Percentiles rank a stretch among this genome's conserved stretches.
Conservation (phyloP, 2,329 filamentous ascomycete genomes). For the Xylariaceae sp. region DNA sequence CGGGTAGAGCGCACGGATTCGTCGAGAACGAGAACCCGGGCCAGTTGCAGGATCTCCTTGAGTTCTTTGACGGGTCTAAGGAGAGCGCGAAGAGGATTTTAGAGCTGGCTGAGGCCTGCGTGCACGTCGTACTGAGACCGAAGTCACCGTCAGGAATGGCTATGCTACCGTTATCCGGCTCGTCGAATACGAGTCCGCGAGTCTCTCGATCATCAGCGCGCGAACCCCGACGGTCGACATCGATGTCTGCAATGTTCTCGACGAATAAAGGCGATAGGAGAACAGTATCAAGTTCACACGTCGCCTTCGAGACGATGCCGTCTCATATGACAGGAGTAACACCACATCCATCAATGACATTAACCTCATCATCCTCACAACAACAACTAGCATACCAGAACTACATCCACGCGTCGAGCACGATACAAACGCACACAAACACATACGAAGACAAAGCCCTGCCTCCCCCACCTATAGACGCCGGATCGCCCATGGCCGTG, state of each 20-base stretch:
- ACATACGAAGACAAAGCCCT: slow-evolving; percentile 28
- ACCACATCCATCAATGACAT: slow-evolving; percentile 14
- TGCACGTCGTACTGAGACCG: slow-evolving; percentile 31
- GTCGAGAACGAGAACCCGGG: slow-evolving; percentile 58
- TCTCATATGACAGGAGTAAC: slow-evolving; percentile 5
- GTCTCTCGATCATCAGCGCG: slow-evolving; percentile 11
- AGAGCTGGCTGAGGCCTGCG: slow-evolving; percentile 45
- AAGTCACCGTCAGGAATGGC: slow-evolving; percentile 21
- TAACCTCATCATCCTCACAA: slow-evolving; percentile 12
- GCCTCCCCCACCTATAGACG: slow-evolving; percentile 27
- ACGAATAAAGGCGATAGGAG: slow-evolving; percentile 15
- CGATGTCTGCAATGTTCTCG: slow-evolving; percentile 24
- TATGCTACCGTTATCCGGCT: slow-evolving; percentile 1
- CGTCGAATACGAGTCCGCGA: slow-evolving; percentile 2
- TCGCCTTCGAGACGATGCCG: slow-evolving; percentile 12
- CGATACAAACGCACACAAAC: slow-evolving; percentile 8
- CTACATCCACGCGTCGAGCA: slow-evolving; percentile 15
- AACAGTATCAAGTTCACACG: slow-evolving; percentile 9
- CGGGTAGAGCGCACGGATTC: slow-evolving; percentile 52
- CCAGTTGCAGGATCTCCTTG: slow-evolving; percentile 58
- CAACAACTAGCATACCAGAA: slow-evolving; percentile 7
- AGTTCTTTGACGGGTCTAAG: slow-evolving; percentile 56
- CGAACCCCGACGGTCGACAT: slow-evolving; percentile 25
- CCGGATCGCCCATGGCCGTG: slow-evolving; percentile 27
- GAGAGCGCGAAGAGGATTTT: slow-evolving; percentile 54